These are phyloP conservation scores for Psidium guajava DNA, from an alignment of 345 rosid genomes.

Conservation along the genomic window DNA sequence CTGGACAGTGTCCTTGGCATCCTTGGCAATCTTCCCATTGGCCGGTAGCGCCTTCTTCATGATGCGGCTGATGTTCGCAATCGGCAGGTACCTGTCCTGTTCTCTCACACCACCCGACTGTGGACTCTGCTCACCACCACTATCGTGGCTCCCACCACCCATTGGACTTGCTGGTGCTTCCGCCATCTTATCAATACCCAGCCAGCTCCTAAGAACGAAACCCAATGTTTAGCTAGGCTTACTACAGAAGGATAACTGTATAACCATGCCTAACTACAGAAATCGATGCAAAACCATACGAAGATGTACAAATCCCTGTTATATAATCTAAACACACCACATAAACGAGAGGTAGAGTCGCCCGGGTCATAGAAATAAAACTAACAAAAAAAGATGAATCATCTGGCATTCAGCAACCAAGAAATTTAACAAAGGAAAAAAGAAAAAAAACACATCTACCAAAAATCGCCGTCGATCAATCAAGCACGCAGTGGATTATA, in stretches of 20 bases:
- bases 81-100: slow-evolving; percentile 89
- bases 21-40: slow-evolving; percentile 92
- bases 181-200: slow-evolving; percentile 16
- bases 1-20: slow-evolving; percentile 91
- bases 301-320: neutral
- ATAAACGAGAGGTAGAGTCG: too few relatives aligned
- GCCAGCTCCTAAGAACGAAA: neutral
- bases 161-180: slow-evolving; percentile 58
- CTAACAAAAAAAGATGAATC: too few relatives aligned
- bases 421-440: neutral
- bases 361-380: too few relatives aligned
- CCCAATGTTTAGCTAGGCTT: neutral
- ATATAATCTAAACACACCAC: neutral
- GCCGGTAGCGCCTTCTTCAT: slow-evolving; percentile 96
- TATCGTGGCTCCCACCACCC: slow-evolving; percentile 18
- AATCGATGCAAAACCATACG: neutral
- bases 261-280: neutral
- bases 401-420: neutral
- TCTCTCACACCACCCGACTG: slow-evolving; percentile 56
- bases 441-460: neutral
- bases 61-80: slow-evolving; percentile 90
- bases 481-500: neutral
- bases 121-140: slow-evolving; percentile 91
- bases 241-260: too few relatives aligned
- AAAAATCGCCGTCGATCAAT: neutral